A percentile compares a stretch with the other conserved stretches of the same genome.
These are phyloP conservation scores for Chenopodium formosanum DNA, from an alignment of 148 eudicot genomes.

Conservation along the genomic window DNA sequence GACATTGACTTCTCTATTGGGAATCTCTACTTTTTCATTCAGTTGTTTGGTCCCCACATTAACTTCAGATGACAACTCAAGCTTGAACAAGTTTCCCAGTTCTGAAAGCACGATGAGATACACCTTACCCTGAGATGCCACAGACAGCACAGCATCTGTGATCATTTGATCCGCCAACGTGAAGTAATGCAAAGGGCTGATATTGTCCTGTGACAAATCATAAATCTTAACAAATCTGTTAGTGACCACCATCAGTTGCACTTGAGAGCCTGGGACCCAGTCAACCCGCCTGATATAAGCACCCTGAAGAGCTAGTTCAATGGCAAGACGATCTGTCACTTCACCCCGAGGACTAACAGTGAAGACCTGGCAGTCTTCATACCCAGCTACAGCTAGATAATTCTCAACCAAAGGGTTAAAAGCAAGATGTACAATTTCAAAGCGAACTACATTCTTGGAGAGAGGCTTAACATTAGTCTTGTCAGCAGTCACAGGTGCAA, in stretches of 20 bases:
- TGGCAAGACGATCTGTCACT: conserved; percentile 92
- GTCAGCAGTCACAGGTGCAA: conserved; percentile 95
- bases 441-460: conserved; percentile 90
- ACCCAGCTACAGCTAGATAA: conserved; percentile 95
- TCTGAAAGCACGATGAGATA: conserved; percentile 86
- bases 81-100: conserved; percentile 73
- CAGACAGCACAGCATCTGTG: conserved; percentile 73
- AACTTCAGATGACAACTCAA: conserved; percentile 71
- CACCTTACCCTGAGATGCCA: conserved; percentile 70
- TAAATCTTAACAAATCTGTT: conserved; percentile 92
- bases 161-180: conserved; percentile 76
- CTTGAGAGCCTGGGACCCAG: conserved; percentile 98
- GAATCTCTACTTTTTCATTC: conserved; percentile 63
- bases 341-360: conserved; percentile 97
- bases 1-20: conserved; percentile 43
- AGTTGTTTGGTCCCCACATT: conserved; percentile 73
- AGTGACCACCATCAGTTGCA: conserved; percentile 96
- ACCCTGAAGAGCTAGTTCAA: conserved; percentile 98
- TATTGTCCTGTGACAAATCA: conserved; percentile 95
- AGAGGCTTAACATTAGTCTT: conserved; percentile 97
- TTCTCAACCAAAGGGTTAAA: conserved; percentile 89
- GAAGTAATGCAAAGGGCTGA: conserved; percentile 93
- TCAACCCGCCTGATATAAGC: conserved; percentile 93
- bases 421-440: conserved; percentile 93
- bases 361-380: conserved; percentile 98